Conservation (phyloP, 345 rosid genomes). For the Euclidium syriacum region DNA sequence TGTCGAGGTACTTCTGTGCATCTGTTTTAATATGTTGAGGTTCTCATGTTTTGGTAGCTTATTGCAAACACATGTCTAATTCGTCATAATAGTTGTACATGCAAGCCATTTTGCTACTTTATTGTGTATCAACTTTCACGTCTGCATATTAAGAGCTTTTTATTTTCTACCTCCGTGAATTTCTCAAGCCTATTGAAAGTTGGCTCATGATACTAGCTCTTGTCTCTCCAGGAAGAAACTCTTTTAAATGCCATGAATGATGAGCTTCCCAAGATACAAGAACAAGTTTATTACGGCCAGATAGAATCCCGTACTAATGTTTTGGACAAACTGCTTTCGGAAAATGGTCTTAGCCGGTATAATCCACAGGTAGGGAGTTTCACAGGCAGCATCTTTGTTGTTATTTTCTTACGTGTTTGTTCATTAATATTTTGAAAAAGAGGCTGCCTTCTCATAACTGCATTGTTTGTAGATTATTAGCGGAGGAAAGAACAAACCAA, state of each 20-base stretch:
- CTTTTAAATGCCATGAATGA: constrained; percentile 92
- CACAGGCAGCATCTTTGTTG: constrained; percentile 1
- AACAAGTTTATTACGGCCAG: constrained; percentile 91
- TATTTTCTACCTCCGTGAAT: background rate
- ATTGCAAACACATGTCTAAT: background rate
- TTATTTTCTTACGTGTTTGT: background rate
- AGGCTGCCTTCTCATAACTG: constrained; percentile 13
- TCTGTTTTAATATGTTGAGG: background rate
- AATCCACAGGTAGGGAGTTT: constrained; percentile 70
- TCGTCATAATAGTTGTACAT: background rate
- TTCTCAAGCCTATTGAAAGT: constrained; percentile 1
- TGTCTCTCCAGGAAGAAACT: constrained; percentile 58
- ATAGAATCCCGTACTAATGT: constrained; percentile 80
- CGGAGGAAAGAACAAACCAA: constrained; percentile 60
- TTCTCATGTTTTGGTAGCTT: constrained; percentile 12
- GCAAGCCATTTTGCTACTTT: constrained; percentile 5
- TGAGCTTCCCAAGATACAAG: constrained; percentile 90
- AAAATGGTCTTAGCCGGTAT: constrained; percentile 85
- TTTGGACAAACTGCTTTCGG: constrained; percentile 78
- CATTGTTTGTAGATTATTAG: constrained; percentile 54
- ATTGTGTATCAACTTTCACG: constrained; percentile 5
- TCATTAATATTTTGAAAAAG: constrained; percentile 7
- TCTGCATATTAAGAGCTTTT: constrained; percentile 15
- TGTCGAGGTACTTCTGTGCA: constrained; percentile 56
- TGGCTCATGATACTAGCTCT: constrained; percentile 20